A percentile compares a stretch with the other conserved stretches of the same genome.
These are phyloP conservation scores for Trifolium repens DNA, from an alignment of 306 rosid species.

Conservation along the genomic window DNA sequence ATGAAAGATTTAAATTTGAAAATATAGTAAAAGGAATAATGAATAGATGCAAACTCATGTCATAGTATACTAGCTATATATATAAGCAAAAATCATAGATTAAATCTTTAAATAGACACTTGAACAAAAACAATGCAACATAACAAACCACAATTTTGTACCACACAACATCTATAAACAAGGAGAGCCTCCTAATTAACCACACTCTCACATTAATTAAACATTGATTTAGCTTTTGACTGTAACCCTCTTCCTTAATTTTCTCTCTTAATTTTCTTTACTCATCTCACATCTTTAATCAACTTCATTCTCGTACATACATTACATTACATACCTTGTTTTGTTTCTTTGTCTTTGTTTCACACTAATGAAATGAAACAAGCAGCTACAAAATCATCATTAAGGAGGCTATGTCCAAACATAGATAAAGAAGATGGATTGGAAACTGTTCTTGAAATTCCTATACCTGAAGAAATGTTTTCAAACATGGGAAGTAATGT, in stretches of 20 bases:
- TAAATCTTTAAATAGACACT: constrained; percentile 36
- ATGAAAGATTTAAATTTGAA: neutral
- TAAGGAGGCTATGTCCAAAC: constrained; percentile 94
- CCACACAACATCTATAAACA: constrained; percentile 62
- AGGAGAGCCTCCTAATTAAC: constrained; percentile 59
- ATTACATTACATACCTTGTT: neutral
- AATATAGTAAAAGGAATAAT: neutral
- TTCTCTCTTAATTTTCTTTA: constrained; percentile 28
- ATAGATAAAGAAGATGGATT: constrained; percentile 82
- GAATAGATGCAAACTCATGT: neutral
- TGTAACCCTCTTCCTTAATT: constrained; percentile 14
- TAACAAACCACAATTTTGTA: constrained; percentile 27
- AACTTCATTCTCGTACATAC: constrained; percentile 17
- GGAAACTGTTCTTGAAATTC: constrained; percentile 91
- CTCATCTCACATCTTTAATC: constrained; percentile 26
- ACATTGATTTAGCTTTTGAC: constrained; percentile 39
- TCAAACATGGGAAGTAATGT: constrained; percentile 77
- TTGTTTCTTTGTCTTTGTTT: neutral
- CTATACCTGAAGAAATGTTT: constrained; percentile 94
- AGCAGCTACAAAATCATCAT: constrained; percentile 36
- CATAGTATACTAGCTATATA: neutral
- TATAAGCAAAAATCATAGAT: constrained; percentile 5
- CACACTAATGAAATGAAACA: constrained; percentile 45
- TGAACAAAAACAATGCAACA: constrained; percentile 5
- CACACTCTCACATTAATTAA: constrained; percentile 26